Base-by-base conservation (phyloP, 2,329 filamentous ascomycete species). In the Neopestalotiopsis rosae region DNA sequence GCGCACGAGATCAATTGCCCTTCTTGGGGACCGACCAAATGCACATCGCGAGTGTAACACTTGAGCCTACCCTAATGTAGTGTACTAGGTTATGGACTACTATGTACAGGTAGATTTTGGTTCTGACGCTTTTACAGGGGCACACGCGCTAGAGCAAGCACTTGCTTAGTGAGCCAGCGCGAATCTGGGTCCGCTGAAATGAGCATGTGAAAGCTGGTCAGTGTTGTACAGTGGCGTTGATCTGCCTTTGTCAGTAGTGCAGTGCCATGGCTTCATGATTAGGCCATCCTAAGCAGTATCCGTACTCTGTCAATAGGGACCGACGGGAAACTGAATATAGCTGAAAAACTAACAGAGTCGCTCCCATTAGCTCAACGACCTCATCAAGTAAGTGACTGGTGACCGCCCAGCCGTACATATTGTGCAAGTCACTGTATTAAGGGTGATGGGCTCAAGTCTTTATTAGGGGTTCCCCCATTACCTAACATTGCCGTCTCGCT, bases 1-100 rank as follows among this genome's bases (percentile, higher is more conserved):
- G 30, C 57, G 30, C 61, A 64, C 61, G 61, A 64, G 61, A 64
- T 64, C 61, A 64, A 64, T 64, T 64, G 42, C 61, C 61, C 40
- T 64, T 28, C 40, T 52, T 28, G 42, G 61, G 56, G 57, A 30
- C 20, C 57, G 57, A 30, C 20, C 57, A 59, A 17, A 52, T 52
- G 20, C 20, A 52, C n/a, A 52, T 17, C n/a, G 20, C 45, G 45
- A 52, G 17, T 52, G 45, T 52, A 17, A 17, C 20, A 20, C 45
- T 52, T n/a, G 45, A 38, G 34, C 34, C 34, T 52, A 24, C 45
- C 20, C 10, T 52, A 20, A 17, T 17, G 17, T 20, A 7, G 45
- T 20, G 45, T 28, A 28, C 24, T 28, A 28, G 24, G 24, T 28
- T 28, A 28, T 28, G 24, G 24, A 28, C 24, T 28, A 28, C 24